Conservation (phyloP, 768 basidiomycete species). For the Serendipita sp. region DNA sequence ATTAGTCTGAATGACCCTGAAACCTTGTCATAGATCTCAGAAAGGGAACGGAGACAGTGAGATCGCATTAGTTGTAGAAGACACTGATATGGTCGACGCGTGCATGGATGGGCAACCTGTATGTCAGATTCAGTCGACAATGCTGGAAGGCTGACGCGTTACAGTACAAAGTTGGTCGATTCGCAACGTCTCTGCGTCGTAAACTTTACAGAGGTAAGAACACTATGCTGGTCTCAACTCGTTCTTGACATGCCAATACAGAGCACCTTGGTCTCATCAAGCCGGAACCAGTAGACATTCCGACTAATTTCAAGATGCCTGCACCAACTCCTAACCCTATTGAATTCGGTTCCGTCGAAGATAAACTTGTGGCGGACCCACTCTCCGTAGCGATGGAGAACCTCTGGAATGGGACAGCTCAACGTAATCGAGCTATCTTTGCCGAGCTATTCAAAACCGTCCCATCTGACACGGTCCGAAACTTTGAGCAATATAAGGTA, state of each 20-base stretch:
- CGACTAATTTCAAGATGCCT: constrained; percentile 55
- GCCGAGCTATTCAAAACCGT: constrained; percentile 77
- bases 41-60: constrained; percentile 84
- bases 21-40: background rate
- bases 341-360: constrained; percentile 40
- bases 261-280: constrained; percentile 79
- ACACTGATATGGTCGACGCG: constrained; percentile 57
- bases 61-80: constrained; percentile 85
- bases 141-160: background rate
- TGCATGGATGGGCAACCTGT: constrained; percentile 59
- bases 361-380: constrained; percentile 62
- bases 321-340: constrained; percentile 58
- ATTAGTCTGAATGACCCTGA: background rate
- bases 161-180: constrained; percentile 50
- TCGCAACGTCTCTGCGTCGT: constrained; percentile 72
- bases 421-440: constrained; percentile 69
- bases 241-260: constrained; percentile 19
- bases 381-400: constrained; percentile 39
- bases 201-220: constrained; percentile 61
- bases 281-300: constrained; percentile 29
- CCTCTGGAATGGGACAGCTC: constrained; percentile 57
- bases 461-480: constrained; percentile 66
- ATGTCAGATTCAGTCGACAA: background rate
- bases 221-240: too few species aligned
- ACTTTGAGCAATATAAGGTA: constrained; percentile 68